These are phyloP conservation scores for Amanita inopinata DNA, from an alignment of 768 basidiomycete genomes.

Conservation along the genomic window DNA sequence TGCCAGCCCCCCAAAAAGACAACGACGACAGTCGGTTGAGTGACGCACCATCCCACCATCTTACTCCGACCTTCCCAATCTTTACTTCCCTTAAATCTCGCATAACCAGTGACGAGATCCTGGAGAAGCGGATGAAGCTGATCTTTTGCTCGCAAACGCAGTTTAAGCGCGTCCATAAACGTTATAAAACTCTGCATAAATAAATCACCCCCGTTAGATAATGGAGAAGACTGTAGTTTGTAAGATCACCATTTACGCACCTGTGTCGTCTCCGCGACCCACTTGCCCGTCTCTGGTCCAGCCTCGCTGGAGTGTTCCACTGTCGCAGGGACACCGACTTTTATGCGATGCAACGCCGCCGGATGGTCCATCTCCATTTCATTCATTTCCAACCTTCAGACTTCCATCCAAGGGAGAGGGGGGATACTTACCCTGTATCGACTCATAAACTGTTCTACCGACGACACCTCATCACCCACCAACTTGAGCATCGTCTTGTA, in stretches of 20 bases:
- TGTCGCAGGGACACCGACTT: constrained; percentile 86
- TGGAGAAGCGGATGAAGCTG: constrained; percentile 91
- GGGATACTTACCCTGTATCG: constrained; percentile 59
- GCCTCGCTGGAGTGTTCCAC: constrained; percentile 93
- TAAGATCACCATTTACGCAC: constrained; percentile 29
- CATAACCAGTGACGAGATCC: constrained; percentile 91
- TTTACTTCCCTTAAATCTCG: constrained; percentile 87
- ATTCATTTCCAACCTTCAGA: neutral
- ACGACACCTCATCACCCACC: constrained; percentile 80
- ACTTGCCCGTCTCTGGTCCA: constrained; percentile 88
- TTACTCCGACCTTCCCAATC: constrained; percentile 95
- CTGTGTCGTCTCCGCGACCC: constrained; percentile 97
- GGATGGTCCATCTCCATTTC: constrained; percentile 75
- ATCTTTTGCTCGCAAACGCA: constrained; percentile 92
- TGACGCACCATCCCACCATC: constrained; percentile 81
- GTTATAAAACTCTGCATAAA: constrained; percentile 82
- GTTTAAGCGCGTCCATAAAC: constrained; percentile 94
- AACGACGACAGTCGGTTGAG: neutral
- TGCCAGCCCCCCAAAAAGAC: neutral
- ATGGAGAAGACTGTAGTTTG: neutral
- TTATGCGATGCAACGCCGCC: constrained; percentile 65
- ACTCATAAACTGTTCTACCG: constrained; percentile 85
- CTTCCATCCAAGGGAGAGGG: neutral
- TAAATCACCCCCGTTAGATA: too few relatives aligned
- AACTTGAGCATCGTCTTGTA: constrained; percentile 97